Evolutionary conservation across 768 basidiomycete genomes (phyloP), one percentile per base, ranked within the genome.

Genomic region (Wakefieldia striispora): DNA sequence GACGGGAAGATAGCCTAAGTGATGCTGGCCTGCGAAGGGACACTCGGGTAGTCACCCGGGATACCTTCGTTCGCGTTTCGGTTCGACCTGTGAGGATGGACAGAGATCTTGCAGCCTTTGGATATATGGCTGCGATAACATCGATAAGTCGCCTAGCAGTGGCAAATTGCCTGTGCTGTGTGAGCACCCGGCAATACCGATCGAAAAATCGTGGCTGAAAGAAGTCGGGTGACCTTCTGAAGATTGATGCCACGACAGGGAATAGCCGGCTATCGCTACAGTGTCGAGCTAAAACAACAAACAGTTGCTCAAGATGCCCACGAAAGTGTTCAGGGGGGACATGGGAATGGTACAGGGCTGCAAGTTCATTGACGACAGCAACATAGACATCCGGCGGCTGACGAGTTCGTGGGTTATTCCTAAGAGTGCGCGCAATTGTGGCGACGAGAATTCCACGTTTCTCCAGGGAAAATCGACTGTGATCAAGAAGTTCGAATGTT

Each of bases 251-350:
- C 36, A 82, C 63, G 21, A 81, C 55, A 36, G 65, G 52, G 1
- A 78, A 55, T 9, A 75, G 70, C 19, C 64, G 58, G 0, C 58
- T 53, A 9, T 75, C 64, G 38, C 74, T 69, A 11, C 64, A 69
- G 4, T 72, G 69, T 47, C 16, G 75, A 61, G 66, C 78, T 57
- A 47, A 74, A 61, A 24, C 59, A 59, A 48, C 42, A 42, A 82
- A 63, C 23, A 79, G 70, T 43, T 72, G 76, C 11, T 78, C 73
- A 29, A 83, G 59, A n/a, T 61, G 53, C 27, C 63, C 58, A 42
- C 74, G 75, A 55, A 75, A 73, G 46, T 76, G 76, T 51, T 62
- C 54, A 0, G 70, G 61, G 0, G 76, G 76, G 16, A 56, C 54
- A 4, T 57, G 63, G 3, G 58, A 59, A 9, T 52, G 38, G 49